phyloP scores from a whole-genome alignment of 306 rosid species.

The Corylus heterophylla region DNA sequence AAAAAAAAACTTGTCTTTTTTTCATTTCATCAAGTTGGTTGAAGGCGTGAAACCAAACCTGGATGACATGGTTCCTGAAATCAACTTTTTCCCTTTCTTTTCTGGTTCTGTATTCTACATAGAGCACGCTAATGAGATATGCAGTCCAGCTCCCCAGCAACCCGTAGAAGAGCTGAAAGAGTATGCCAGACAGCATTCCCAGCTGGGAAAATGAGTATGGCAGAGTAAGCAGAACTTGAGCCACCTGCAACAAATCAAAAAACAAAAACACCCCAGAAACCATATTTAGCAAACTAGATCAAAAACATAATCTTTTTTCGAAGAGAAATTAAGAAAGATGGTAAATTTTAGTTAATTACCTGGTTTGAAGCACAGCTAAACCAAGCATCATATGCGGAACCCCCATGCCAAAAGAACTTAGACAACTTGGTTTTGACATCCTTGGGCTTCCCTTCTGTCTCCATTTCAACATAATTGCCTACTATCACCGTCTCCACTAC shows the following conservation, averaged over 20 bases:
- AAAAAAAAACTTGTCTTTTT: too few species aligned
- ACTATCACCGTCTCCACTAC: conserved; percentile 67
- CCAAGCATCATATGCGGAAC: conserved; percentile 98
- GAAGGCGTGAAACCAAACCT: conserved; percentile 35
- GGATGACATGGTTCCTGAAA: conserved; percentile 96
- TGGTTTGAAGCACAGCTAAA: conserved; percentile 98
- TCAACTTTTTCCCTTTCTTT: conserved; percentile 92
- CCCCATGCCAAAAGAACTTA: conserved; percentile 90
- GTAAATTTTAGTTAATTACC: conserved; percentile 32
- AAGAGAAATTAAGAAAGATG: too few species aligned
- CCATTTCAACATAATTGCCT: conserved; percentile 94
- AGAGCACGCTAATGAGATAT: conserved; percentile 88
- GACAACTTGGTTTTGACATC: conserved; percentile 61
- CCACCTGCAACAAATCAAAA: conserved; percentile 55
- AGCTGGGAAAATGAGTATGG: conserved; percentile 98
- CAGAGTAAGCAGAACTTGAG: conserved; percentile 93
- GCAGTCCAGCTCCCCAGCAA: conserved; percentile 98
- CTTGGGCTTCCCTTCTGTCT: conserved; percentile 64
- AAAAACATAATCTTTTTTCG: background rate
- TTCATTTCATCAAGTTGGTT: background rate
- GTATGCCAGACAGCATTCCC: conserved; percentile 89
- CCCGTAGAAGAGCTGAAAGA: conserved; percentile 88
- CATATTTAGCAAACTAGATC: background rate
- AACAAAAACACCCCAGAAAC: background rate
- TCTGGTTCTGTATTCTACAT: conserved; percentile 91